Percentiles rank a stretch among this genome's conserved stretches.
Evolutionary conservation across 768 basidiomycete genomes (phyloP).

Genomic region (Sarcomyxa edulis): DNA sequence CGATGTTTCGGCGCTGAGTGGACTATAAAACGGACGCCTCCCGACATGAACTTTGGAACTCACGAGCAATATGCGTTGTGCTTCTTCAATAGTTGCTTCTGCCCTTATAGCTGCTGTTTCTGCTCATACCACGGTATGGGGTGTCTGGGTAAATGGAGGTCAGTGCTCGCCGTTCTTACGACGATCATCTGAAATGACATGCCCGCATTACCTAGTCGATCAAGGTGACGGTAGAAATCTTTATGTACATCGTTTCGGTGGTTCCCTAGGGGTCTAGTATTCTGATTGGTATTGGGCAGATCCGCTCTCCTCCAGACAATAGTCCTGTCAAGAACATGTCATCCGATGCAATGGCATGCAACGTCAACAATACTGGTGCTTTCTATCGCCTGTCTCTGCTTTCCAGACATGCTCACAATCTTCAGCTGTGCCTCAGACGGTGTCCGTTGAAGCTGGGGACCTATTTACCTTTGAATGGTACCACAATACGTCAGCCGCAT

Average conservation of each 20-base stretch:
- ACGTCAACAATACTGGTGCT: slow-evolving; percentile 26
- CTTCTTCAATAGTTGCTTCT: no score
- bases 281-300: slow-evolving; percentile 18
- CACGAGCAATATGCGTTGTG: no score
- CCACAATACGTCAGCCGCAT: slow-evolving; percentile 22
- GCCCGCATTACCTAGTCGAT: no score
- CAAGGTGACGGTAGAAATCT: slow-evolving; percentile 27
- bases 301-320: slow-evolving; percentile 31
- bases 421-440: slow-evolving; percentile 21
- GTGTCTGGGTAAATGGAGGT: slow-evolving; percentile 31
- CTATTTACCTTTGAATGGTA: slow-evolving; percentile 30
- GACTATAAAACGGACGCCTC: no score
- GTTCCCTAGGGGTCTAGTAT: not conserved
- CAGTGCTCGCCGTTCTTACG: no score
- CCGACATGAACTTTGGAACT: no score
- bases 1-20: no score
- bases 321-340: slow-evolving; percentile 30
- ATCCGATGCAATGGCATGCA: slow-evolving; percentile 23
- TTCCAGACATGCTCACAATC: not conserved
- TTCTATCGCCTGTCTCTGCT: not conserved
- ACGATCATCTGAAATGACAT: no score
- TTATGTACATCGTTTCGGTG: slow-evolving; percentile 18
- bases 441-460: slow-evolving; percentile 25
- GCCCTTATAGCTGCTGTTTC: slow-evolving; percentile 15
- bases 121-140: slow-evolving; percentile 29